Base-by-base conservation (phyloP, 2,329 filamentous ascomycete species). In the Biscogniauxia sp. region DNA sequence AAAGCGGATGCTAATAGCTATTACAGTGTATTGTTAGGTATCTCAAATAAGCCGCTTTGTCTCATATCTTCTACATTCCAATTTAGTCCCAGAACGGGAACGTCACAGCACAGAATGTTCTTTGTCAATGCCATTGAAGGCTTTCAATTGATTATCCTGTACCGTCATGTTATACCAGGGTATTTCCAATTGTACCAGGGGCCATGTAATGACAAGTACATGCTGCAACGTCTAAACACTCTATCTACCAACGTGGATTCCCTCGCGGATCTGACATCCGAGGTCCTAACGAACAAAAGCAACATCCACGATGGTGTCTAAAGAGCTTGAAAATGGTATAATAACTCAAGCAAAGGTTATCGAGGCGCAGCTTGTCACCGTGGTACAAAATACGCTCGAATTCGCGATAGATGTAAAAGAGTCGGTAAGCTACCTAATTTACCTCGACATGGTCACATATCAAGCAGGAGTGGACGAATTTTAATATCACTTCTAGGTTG, bases 401-500 rank as follows among this genome's bases (percentile, higher is more conserved):
- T 45, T 45, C 11, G 37, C 37, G 5, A 13, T 45, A 3, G 37
- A 45, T 2, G 17, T 45, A 3, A 45, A n/a, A 45, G 37, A 45
- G 13, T 17, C 37, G 13, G 37, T 45, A 45, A 45, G 37, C 11
- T 45, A 15, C 37, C 37, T 17, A n/a, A 23, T 23, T 23, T 23
- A 23, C 23, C 23, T 23, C 23, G 15, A 13, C 13, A n/a, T 45
- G 37, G 2, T 11, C n/a, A 45, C 15, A 45, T 45, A 45, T n/a
- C 17, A 45, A 17, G 4, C 6, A n/a, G 37, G 37, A n/a, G 28
- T 9, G 37, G 37, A 5, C 37, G 2, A 6, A 17, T 45, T 45
- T 2, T 45, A 45, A 45, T 45, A 1, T 6, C 11, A 45, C 19
- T 2, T 26, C 4, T 52, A 70, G 65, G 64, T 70, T 13, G 57